Evolutionary conservation across 441 rosid species (phyloP), one percentile per base, ranked within the genome.

Genomic region (Hura crepitans): DNA sequence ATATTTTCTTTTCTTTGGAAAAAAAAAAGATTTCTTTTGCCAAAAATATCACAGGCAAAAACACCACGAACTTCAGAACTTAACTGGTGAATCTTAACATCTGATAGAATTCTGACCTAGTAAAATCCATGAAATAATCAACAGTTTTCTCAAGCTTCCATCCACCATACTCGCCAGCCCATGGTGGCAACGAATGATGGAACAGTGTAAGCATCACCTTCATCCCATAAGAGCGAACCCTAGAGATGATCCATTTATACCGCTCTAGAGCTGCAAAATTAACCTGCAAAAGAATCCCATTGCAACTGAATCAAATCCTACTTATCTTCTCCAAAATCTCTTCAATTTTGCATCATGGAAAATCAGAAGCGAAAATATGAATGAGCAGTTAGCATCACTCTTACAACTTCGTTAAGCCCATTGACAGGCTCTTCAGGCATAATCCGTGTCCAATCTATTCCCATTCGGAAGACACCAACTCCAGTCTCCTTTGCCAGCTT

Each of bases 121-220:
- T 85, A 81, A 94, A 94, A 50, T 92, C 91, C 83, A 90, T 72
- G 80, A 94, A 92, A 82, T 90, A 92, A 72, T 87, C 89, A 45
- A 91, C 89, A 60, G 99, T 94, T 84, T 90, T 94, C 84, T 94
- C 96, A 62, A 86, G 73, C 85, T 92, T 94, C 97, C 99, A 91
- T n/a, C 97, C 99, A 53, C 98, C 98, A 78, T 91, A 94, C 55
- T 84, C 97, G 80, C 92, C 88, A 63, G 97, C 97, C 97, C 97
- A 94, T 33, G 96, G 91, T 62, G 99, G 99, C 81, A 94, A 76
- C 31, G 99, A 92, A 78, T 94, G 99, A 80, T 94, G 99, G 78
- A 94, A 94, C 17, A 94, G 80, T 39, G 97, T 94, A 68, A 90
- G 86, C 99, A 94, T 94, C 82, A 92, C 97, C 81, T 89, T 94